phyloP scores from a whole-genome alignment of 2,329 filamentous ascomycete genomes.

The Paradendryphiella salina region DNA sequence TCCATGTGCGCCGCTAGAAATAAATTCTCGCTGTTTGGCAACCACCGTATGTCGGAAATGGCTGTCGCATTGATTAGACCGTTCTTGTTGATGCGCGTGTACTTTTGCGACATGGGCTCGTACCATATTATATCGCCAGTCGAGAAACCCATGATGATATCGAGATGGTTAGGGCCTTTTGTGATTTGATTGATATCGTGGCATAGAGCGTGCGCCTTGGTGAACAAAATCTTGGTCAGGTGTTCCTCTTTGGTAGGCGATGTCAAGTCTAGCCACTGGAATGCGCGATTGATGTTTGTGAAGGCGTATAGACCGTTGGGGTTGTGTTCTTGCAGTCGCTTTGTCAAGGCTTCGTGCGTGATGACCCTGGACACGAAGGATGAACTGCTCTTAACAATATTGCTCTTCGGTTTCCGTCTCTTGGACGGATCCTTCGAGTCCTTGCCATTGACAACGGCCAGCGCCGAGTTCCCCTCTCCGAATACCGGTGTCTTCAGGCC shows the following conservation, averaged over 20 bases:
- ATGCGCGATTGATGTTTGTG: constrained; percentile 91
- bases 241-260: constrained; percentile 81
- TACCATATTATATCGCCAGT: constrained; percentile 98
- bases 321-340: constrained; percentile 77
- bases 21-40: constrained; percentile 89
- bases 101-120: constrained; percentile 94
- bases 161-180: constrained; percentile 77
- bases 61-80: constrained; percentile 85
- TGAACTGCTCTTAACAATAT: constrained; percentile 97
- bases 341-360: constrained; percentile 77
- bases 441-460: constrained; percentile 64
- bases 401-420: constrained; percentile 93
- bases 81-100: constrained; percentile 95
- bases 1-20: constrained; percentile 93
- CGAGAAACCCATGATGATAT: constrained; percentile 93
- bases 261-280: constrained; percentile 93
- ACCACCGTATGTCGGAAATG: constrained; percentile 86
- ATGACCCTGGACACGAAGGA: constrained; percentile 98
- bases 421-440: constrained; percentile 70
- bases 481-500: constrained; percentile 65
- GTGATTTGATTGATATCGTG: constrained; percentile 89
- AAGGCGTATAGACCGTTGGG: constrained; percentile 84
- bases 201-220: constrained; percentile 91
- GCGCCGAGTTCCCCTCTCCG: constrained; percentile 79
- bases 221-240: constrained; percentile 93